Evolutionary conservation across 345 rosid genomes (phyloP).

Genomic region (Sisymbrium altissimum): DNA sequence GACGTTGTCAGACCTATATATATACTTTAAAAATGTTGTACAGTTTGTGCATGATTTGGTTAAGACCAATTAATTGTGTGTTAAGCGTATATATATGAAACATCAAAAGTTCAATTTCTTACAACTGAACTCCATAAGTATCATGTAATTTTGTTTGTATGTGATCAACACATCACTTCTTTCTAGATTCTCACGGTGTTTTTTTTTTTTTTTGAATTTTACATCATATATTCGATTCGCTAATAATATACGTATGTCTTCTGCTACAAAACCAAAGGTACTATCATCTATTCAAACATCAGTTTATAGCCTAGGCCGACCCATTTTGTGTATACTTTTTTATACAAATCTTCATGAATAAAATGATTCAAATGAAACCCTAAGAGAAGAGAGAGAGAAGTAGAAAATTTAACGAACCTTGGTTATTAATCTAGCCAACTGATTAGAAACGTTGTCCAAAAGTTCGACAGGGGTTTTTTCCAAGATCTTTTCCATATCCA

Average conservation of each 20-base stretch:
- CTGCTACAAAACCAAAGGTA: too few relatives aligned
- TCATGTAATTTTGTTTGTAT: neutral
- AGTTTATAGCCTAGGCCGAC: too few relatives aligned
- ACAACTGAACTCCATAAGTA: neutral
- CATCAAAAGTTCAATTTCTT: neutral
- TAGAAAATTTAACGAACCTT: slow-evolving; percentile 4
- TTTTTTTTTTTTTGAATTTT: too few relatives aligned
- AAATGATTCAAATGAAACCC: neutral
- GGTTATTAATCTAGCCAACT: neutral
- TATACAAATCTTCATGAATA: neutral
- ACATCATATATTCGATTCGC: too few relatives aligned
- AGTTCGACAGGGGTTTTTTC: too few relatives aligned
- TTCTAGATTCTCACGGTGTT: neutral
- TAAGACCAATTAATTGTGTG: too few relatives aligned
- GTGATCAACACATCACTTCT: neutral
- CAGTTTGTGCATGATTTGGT: too few relatives aligned
- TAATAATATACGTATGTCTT: too few relatives aligned
- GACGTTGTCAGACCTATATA: neutral
- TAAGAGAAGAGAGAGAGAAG: neutral
- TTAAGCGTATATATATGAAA: neutral
- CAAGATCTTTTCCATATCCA: neutral
- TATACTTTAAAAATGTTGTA: neutral
- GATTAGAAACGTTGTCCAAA: neutral
- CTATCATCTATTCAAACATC: too few relatives aligned
- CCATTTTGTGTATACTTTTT: too few relatives aligned